Percentiles rank a stretch among this genome's conserved stretches.
Conservation (phyloP, 1,284 basidiomycete species). For the Trametes sp. region DNA sequence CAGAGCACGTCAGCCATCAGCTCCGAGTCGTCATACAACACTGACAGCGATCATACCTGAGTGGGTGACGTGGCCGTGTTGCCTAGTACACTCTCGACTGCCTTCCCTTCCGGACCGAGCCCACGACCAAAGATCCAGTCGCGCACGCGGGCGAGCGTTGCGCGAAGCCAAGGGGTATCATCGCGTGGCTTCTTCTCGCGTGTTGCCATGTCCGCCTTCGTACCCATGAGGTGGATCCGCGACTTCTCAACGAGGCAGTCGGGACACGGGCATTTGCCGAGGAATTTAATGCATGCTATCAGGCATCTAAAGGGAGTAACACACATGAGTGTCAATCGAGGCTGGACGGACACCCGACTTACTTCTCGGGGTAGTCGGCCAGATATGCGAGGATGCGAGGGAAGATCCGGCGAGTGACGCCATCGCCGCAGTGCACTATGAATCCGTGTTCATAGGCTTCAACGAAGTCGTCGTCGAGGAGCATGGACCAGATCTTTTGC, state of each 20-base stretch:
- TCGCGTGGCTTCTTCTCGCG: constrained; percentile 14
- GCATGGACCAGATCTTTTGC: constrained; percentile 34
- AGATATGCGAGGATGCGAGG: constrained; percentile 32
- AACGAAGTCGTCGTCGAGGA: constrained; percentile 39
- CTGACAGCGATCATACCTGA: not conserved
- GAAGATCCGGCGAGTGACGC: constrained; percentile 26
- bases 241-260: constrained; percentile 38
- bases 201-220: constrained; percentile 13
- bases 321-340: too few species aligned
- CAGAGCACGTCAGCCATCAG: not conserved
- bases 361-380: constrained; percentile 45
- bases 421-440: constrained; percentile 34
- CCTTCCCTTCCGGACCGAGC: not conserved
- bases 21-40: too few species aligned
- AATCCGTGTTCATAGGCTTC: constrained; percentile 38
- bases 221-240: constrained; percentile 27
- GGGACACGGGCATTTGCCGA: constrained; percentile 40
- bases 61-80: not conserved
- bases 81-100: constrained; percentile 5
- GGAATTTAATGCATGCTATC: constrained; percentile 29
- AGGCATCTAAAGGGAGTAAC: constrained; percentile 19
- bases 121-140: constrained; percentile 26
- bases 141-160: constrained; percentile 18
- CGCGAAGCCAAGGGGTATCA: constrained; percentile 13
- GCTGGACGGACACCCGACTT: too few species aligned